phyloP scores from a whole-genome alignment of 768 basidiomycete genomes.

The Chiua virens region DNA sequence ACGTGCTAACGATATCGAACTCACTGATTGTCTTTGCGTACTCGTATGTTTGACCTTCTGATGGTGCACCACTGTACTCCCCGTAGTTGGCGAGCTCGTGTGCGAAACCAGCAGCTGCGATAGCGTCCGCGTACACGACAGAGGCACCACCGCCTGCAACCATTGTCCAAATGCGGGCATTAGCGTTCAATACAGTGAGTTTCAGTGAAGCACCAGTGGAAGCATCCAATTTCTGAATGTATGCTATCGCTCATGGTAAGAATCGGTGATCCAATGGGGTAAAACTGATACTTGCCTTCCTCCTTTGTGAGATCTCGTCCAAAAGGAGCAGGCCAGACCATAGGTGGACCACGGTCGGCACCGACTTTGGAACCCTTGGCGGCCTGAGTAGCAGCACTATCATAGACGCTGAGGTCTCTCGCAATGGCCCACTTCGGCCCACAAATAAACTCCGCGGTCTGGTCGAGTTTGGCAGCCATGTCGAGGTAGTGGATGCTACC shows the following conservation, averaged over 20 bases:
- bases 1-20: slow-evolving; percentile 29
- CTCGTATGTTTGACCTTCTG: slow-evolving; percentile 98
- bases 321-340: slow-evolving; percentile 96
- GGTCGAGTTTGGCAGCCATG: slow-evolving; percentile 99
- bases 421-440: slow-evolving; percentile 99
- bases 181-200: slow-evolving; percentile 91
- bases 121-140: slow-evolving; percentile 71
- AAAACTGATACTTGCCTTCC: slow-evolving; percentile 43
- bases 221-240: slow-evolving; percentile 96
- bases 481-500: slow-evolving; percentile 89
- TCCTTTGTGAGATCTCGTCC: slow-evolving; percentile 98
- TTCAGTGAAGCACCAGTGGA: slow-evolving; percentile 98
- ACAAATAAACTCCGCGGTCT: slow-evolving; percentile 97
- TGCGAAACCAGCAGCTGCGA: slow-evolving; percentile 91
- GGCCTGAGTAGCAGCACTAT: slow-evolving; percentile 37
- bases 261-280: neutral
- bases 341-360: slow-evolving; percentile 94
- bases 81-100: slow-evolving; percentile 99
- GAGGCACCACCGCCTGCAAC: slow-evolving; percentile 94
- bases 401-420: slow-evolving; percentile 80
- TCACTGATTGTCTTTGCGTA: slow-evolving; percentile 96
- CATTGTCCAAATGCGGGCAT: slow-evolving; percentile 99
- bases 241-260: slow-evolving; percentile 47
- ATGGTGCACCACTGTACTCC: slow-evolving; percentile 98
- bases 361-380: slow-evolving; percentile 53